Percentiles rank a stretch among this genome's conserved stretches.
Conservation (phyloP, 1,139 yeast species). For the Petasospora fabianii region DNA sequence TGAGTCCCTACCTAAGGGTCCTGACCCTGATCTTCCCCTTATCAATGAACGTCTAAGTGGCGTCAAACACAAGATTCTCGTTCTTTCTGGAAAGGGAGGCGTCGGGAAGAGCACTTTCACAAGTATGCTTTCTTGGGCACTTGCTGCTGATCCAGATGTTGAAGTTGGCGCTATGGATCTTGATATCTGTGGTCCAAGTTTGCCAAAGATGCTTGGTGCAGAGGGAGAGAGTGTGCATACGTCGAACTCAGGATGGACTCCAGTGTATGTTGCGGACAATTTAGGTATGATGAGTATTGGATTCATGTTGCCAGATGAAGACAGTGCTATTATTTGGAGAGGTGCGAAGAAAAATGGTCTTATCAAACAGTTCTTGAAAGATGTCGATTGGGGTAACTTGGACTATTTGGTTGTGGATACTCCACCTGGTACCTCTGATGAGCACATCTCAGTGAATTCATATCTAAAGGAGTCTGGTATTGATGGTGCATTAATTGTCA, state of each 20-base stretch:
- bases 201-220: conserved; percentile 94
- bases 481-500: conserved; percentile 92
- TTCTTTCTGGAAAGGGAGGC: conserved; percentile 85
- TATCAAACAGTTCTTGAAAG: conserved; percentile 90
- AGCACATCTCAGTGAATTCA: conserved; percentile 85
- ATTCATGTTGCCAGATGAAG: conserved; percentile 90
- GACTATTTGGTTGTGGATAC: conserved; percentile 93
- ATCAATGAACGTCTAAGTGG: conserved; percentile 64
- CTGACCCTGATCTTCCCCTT: conserved; percentile 89
- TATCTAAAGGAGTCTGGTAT: conserved; percentile 87
- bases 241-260: conserved; percentile 93
- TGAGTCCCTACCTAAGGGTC: conserved; percentile 85
- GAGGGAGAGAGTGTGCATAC: conserved; percentile 83
- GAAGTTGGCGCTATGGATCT: conserved; percentile 97
- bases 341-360: conserved; percentile 93
- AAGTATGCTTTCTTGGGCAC: conserved; percentile 92
- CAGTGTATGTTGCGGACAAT: conserved; percentile 93
- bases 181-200: conserved; percentile 96
- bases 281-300: conserved; percentile 95
- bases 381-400: conserved; percentile 93
- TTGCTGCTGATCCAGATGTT: conserved; percentile 80
- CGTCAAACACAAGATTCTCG: conserved; percentile 79
- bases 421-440: conserved; percentile 98
- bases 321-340: conserved; percentile 95
- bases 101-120: conserved; percentile 97